Conservation (phyloP, 495 filamentous ascomycete species). For the Penicillium crystallinum region DNA sequence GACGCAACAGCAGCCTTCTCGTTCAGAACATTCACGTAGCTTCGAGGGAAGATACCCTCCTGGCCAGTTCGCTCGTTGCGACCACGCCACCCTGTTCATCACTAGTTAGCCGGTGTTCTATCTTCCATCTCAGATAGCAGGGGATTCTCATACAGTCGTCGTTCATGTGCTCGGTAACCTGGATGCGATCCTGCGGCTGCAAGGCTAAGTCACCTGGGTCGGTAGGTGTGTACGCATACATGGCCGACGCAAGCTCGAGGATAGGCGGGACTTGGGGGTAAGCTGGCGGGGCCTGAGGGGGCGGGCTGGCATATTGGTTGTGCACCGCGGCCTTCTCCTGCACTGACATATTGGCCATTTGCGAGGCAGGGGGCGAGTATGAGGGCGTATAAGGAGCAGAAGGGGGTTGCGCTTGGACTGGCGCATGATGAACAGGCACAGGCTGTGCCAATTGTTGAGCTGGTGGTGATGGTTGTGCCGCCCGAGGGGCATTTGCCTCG, state of each 20-base stretch:
- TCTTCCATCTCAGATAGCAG: not conserved
- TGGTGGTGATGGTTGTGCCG: slow-evolving; percentile 9
- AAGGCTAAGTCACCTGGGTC: slow-evolving; percentile 77
- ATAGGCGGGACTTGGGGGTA: slow-evolving; percentile 52
- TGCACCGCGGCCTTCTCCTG: slow-evolving; percentile 52
- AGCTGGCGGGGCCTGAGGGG: slow-evolving; percentile 48
- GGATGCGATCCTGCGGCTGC: slow-evolving; percentile 67
- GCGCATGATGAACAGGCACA: slow-evolving; percentile 26
- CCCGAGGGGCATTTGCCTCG: slow-evolving; percentile 28
- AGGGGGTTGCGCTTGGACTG: slow-evolving; percentile 29
- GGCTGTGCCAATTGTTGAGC: slow-evolving; percentile 12
- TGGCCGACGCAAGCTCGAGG: slow-evolving; percentile 67
- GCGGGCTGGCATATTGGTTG: slow-evolving; percentile 44
- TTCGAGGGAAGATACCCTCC: slow-evolving; percentile 87
- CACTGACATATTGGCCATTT: slow-evolving; percentile 42
- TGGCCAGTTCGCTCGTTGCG: slow-evolving; percentile 69
- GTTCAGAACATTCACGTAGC: slow-evolving; percentile 66
- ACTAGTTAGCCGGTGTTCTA: slow-evolving; percentile 16
- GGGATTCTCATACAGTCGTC: slow-evolving; percentile 64
- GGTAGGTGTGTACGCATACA: slow-evolving; percentile 74
- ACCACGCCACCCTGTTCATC: slow-evolving; percentile 65
- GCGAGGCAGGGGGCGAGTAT: slow-evolving; percentile 40
- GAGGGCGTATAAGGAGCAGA: slow-evolving; percentile 37
- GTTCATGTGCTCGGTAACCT: slow-evolving; percentile 86
- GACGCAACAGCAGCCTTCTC: slow-evolving; percentile 31